Conservation (phyloP, 2,329 filamentous ascomycete species). For the Fusarium sp. region DNA sequence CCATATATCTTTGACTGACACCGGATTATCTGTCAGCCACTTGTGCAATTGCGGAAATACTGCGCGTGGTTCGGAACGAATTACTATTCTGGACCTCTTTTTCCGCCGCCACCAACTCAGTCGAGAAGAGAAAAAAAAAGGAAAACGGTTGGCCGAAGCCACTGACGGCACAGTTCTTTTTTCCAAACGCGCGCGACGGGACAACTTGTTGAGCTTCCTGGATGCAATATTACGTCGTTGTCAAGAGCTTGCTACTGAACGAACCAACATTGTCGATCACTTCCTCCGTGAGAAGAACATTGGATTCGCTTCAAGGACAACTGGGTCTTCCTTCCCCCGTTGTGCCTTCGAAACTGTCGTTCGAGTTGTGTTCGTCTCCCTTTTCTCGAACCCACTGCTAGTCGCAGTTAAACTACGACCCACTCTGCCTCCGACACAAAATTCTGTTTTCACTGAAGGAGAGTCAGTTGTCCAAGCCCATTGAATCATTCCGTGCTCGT, state of each 20-base stretch:
- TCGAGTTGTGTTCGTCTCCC: slow-evolving; percentile 29
- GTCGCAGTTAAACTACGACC: slow-evolving; percentile 6
- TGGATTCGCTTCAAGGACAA: slow-evolving; percentile 33
- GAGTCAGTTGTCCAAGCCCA: slow-evolving; percentile 20
- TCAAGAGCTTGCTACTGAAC: slow-evolving; percentile 12
- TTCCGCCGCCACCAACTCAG: slow-evolving; percentile 25
- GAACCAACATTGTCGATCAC: slow-evolving; percentile 33
- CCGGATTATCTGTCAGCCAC: neutral
- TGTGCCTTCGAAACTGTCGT: slow-evolving; percentile 21
- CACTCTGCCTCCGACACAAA: slow-evolving; percentile 20
- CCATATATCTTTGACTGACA: slow-evolving; percentile 15
- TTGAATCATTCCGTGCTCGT: slow-evolving; percentile 14
- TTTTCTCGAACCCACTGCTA: slow-evolving; percentile 24
- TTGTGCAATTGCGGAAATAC: slow-evolving; percentile 17
- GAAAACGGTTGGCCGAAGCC: slow-evolving; percentile 30
- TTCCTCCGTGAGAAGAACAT: slow-evolving; percentile 32
- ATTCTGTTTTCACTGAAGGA: neutral
- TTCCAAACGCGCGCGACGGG: slow-evolving; percentile 11
- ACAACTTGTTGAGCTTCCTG: slow-evolving; percentile 18
- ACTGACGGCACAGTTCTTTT: slow-evolving; percentile 28
- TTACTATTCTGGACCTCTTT: slow-evolving; percentile 14
- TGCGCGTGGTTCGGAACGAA: slow-evolving; percentile 11
- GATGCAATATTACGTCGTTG: slow-evolving; percentile 42
- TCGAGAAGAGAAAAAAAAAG: neutral
- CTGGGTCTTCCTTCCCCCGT: slow-evolving; percentile 31